Conservation (phyloP, 345 rosid species). For the Balakata baccata region DNA sequence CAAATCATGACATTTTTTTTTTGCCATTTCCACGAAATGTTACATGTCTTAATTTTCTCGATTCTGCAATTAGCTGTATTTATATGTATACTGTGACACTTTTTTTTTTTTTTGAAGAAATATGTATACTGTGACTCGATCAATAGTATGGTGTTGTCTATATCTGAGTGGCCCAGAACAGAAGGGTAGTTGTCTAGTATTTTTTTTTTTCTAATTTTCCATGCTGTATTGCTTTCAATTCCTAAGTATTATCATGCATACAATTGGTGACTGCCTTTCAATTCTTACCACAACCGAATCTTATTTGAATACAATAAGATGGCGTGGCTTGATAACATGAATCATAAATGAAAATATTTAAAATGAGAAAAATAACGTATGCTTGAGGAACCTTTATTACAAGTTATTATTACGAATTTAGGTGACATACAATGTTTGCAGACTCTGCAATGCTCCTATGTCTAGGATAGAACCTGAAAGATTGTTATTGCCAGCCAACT, state of each 20-base stretch:
- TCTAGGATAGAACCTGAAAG: conserved; percentile 71
- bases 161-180: neutral
- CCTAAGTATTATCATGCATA: no score
- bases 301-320: no score
- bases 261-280: no score
- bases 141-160: neutral
- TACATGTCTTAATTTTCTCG: neutral
- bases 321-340: conserved; percentile 48
- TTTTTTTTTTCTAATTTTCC: no score
- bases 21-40: neutral
- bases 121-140: no score
- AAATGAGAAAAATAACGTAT: neutral
- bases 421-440: conserved; percentile 57
- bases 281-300: no score
- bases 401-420: neutral
- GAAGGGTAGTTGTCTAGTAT: no score
- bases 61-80: neutral
- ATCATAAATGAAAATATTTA: neutral
- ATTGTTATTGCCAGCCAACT: conserved; percentile 72
- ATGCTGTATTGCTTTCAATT: no score
- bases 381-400: no score
- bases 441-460: conserved; percentile 41
- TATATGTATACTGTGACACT: no score
- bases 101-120: no score
- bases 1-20: neutral